phyloP scores from a whole-genome alignment of 352 stramenopile genomes.

The Globisporangium parvum region DNA sequence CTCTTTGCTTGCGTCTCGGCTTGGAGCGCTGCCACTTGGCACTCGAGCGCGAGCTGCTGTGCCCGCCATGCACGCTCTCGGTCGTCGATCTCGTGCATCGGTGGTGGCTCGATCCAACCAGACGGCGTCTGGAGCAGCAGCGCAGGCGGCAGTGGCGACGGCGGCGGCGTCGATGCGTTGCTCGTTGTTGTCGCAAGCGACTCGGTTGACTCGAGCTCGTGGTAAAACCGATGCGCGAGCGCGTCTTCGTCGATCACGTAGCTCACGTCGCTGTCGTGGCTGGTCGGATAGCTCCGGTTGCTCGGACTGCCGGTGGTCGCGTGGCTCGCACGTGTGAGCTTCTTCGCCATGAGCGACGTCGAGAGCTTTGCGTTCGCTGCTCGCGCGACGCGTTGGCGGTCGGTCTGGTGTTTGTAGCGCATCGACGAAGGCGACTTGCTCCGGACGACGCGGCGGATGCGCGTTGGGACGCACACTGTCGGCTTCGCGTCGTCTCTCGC shows the following conservation, averaged over 20 bases:
- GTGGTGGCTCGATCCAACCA: background rate
- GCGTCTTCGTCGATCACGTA: slow-evolving; percentile 9
- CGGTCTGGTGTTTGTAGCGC: background rate
- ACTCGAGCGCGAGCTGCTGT: slow-evolving; percentile 9
- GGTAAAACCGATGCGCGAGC: slow-evolving; percentile 10
- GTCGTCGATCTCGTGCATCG: background rate
- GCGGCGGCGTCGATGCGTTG: background rate
- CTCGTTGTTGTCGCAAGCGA: slow-evolving; percentile 3
- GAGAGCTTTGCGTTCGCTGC: slow-evolving; percentile 11
- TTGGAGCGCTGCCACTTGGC: slow-evolving; percentile 10
- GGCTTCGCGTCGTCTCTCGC: too few relatives aligned
- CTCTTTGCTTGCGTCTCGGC: slow-evolving; percentile 10
- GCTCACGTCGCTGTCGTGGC: background rate
- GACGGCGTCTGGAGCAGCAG: background rate
- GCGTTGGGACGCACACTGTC: too few relatives aligned
- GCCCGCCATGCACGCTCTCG: slow-evolving; percentile 3
- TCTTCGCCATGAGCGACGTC: slow-evolving; percentile 11
- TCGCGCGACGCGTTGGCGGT: background rate
- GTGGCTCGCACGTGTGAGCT: background rate
- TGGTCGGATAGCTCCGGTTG: background rate
- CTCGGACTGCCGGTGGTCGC: background rate
- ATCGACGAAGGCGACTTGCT: background rate
- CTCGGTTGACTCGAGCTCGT: slow-evolving; percentile 2
- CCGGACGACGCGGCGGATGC: too few relatives aligned
- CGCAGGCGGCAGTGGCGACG: background rate